Evolutionary conservation across 2,329 filamentous ascomycete species (phyloP).

Genomic region (Neonectria magnoliae): DNA sequence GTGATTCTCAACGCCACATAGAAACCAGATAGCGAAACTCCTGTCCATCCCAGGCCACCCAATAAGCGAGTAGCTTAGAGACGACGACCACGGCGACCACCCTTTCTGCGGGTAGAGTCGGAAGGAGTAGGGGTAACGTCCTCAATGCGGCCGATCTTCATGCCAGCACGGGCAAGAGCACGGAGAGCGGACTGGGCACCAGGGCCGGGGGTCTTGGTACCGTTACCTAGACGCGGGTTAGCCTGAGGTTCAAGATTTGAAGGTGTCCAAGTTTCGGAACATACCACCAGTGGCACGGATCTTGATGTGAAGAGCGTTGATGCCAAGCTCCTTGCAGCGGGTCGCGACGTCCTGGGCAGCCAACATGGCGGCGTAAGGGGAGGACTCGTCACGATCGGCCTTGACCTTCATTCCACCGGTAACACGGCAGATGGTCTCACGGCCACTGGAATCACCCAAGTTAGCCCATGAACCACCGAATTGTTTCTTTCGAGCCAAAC

Average conservation of each 20-base stretch:
- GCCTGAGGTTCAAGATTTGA: neutral
- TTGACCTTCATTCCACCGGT: slow-evolving; percentile 99
- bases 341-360: slow-evolving; percentile 97
- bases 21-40: slow-evolving; percentile 59
- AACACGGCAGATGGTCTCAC: slow-evolving; percentile 99
- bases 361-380: slow-evolving; percentile 99
- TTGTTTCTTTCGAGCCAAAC: slow-evolving; percentile 12
- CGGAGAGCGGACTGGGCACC: slow-evolving; percentile 99
- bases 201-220: slow-evolving; percentile 99
- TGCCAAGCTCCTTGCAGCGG: slow-evolving; percentile 78
- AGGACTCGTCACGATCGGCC: slow-evolving; percentile 99
- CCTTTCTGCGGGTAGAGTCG: slow-evolving; percentile 99
- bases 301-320: slow-evolving; percentile 99
- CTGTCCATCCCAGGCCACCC: slow-evolving; percentile 47
- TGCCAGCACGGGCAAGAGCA: slow-evolving; percentile 97
- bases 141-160: slow-evolving; percentile 99
- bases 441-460: slow-evolving; percentile 80
- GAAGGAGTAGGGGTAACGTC: slow-evolving; percentile 99
- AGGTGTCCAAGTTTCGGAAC: slow-evolving; percentile 43
- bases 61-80: slow-evolving; percentile 70
- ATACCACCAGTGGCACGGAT: slow-evolving; percentile 98
- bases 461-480: slow-evolving; percentile 42
- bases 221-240: slow-evolving; percentile 74
- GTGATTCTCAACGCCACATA: slow-evolving; percentile 76
- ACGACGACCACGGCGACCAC: slow-evolving; percentile 99